phyloP scores from a whole-genome alignment of 108 stramenopile genomes.

The Aureococcus anophagefferens region DNA sequence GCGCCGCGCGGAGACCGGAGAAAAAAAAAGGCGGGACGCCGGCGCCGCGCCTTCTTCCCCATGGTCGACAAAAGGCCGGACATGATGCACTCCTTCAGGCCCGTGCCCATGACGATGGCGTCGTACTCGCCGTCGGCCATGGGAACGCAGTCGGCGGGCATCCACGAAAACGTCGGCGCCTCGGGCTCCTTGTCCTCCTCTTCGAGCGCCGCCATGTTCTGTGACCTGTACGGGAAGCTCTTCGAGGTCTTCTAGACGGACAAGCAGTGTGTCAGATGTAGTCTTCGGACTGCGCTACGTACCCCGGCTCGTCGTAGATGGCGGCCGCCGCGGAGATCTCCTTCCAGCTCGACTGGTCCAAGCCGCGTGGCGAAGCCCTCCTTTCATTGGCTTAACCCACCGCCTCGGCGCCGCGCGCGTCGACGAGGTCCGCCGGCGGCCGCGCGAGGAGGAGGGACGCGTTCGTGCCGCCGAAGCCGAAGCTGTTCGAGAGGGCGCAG shows the following conservation, averaged over 20 bases:
- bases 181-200: background rate
- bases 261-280: too few relatives aligned
- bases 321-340: too few relatives aligned
- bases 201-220: too few relatives aligned
- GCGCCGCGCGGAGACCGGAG: background rate
- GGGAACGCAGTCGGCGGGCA: slow-evolving; percentile 79
- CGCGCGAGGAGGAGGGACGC: slow-evolving; percentile 68
- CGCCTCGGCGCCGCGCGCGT: too few relatives aligned
- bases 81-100: slow-evolving; percentile 96
- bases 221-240: too few relatives aligned
- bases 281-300: too few relatives aligned
- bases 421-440: background rate
- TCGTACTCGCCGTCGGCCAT: slow-evolving; percentile 99
- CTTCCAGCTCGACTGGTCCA: too few relatives aligned
- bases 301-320: too few relatives aligned
- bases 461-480: slow-evolving; percentile 98
- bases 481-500: slow-evolving; percentile 74
- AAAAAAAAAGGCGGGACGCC: background rate
- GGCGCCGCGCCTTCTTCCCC: slow-evolving; percentile 73
- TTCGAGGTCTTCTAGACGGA: too few relatives aligned
- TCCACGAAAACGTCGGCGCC: slow-evolving; percentile 45
- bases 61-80: slow-evolving; percentile 81
- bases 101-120: slow-evolving; percentile 95
- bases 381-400: too few relatives aligned
- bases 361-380: too few relatives aligned